Evolutionary conservation across 306 rosid genomes (phyloP).

Genomic region (Adenanthera pavonina): DNA sequence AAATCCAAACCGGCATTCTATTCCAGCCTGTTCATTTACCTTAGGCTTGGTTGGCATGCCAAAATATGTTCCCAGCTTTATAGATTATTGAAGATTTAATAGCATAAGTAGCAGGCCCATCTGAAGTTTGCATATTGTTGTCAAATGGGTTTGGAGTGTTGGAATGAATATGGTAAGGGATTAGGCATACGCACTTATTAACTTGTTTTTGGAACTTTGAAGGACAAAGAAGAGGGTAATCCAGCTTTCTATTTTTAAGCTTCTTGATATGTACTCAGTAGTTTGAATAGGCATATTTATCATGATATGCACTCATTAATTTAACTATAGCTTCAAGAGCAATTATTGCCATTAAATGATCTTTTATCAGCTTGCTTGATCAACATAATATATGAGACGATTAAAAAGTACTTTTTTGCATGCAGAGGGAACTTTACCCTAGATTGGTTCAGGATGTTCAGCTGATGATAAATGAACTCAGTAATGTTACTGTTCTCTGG

Average conservation of each 20-base stretch:
- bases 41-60: not conserved
- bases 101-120: not conserved
- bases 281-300: slow-evolving; percentile 25
- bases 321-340: slow-evolving; percentile 8
- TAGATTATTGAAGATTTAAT: not conserved
- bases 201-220: not conserved
- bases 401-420: slow-evolving; percentile 45
- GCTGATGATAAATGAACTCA: slow-evolving; percentile 94
- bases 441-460: slow-evolving; percentile 88
- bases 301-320: slow-evolving; percentile 3
- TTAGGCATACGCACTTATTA: not conserved
- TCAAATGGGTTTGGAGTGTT: not conserved
- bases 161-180: not conserved
- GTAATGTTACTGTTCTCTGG: slow-evolving; percentile 97
- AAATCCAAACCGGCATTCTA: not conserved
- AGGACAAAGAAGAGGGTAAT: not conserved
- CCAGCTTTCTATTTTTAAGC: slow-evolving; percentile 23
- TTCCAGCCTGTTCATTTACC: not conserved
- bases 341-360: slow-evolving; percentile 26
- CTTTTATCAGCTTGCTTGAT: slow-evolving; percentile 34
- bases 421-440: slow-evolving; percentile 89
- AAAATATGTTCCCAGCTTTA: not conserved
- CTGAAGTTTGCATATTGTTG: not conserved
- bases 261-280: slow-evolving; percentile 26
- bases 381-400: slow-evolving; percentile 30